A percentile compares a stretch with the other conserved stretches of the same genome.
Conservation (phyloP, 164 flowering plant genomes). For the Sedum album region DNA sequence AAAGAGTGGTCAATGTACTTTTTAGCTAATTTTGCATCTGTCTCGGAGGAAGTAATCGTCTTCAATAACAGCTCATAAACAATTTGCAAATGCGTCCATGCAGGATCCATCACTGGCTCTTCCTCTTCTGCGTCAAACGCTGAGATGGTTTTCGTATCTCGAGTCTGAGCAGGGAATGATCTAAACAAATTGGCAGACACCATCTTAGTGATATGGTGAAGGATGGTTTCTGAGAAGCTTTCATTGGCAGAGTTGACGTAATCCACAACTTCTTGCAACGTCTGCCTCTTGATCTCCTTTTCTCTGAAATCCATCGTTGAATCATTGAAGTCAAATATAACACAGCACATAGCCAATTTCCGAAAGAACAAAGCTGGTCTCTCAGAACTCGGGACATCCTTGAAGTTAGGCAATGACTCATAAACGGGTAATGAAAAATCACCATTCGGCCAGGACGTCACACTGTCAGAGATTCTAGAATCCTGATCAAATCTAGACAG, state of each 20-base stretch:
- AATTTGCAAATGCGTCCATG: conserved; percentile 85
- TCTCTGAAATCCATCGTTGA: conserved; percentile 65
- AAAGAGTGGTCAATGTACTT: conserved; percentile 69
- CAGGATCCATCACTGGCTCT: conserved; percentile 76
- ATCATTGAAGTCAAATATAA: conserved; percentile 66
- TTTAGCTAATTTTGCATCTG: conserved; percentile 74
- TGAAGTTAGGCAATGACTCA: conserved; percentile 62
- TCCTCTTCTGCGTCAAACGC: conserved; percentile 74
- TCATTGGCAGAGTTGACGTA: conserved; percentile 59
- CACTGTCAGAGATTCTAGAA: conserved; percentile 14
- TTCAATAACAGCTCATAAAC: conserved; percentile 68
- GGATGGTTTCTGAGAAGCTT: conserved; percentile 48
- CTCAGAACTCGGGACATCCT: conserved; percentile 65
- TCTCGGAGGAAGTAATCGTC: conserved; percentile 66
- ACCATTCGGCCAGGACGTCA: conserved; percentile 30
- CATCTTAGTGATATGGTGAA: conserved; percentile 61
- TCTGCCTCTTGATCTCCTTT: conserved; percentile 74
- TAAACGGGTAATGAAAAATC: conserved; percentile 21
- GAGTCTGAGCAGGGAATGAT: conserved; percentile 42
- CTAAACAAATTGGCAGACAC: conserved; percentile 65
- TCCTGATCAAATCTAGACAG: conserved; percentile 18
- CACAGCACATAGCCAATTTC: conserved; percentile 63
- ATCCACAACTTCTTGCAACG: conserved; percentile 72
- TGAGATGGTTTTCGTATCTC: conserved; percentile 45
- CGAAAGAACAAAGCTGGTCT: conserved; percentile 57